A percentile compares a stretch with the other conserved stretches of the same genome.
Evolutionary conservation across 192 early-diverging fungal genomes (phyloP).

Genomic region (Backusella mclennaniae): DNA sequence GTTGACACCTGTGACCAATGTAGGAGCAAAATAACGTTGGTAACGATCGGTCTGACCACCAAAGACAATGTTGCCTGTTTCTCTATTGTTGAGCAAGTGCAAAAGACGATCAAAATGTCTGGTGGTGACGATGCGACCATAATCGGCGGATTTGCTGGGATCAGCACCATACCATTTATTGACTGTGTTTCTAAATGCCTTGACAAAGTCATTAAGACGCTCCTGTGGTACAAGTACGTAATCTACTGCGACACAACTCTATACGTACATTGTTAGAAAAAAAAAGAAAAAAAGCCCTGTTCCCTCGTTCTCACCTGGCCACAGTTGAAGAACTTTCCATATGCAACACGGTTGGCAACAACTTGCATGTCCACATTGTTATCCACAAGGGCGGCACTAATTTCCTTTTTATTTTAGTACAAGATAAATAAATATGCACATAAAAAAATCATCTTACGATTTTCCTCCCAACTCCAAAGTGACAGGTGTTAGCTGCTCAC

Average conservation of each 20-base stretch:
- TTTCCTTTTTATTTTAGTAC: not conserved
- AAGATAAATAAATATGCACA: not conserved
- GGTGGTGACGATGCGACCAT: conserved; percentile 60
- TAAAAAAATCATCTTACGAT: conserved; percentile 34
- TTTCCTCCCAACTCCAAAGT: conserved; percentile 96
- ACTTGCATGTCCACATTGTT: conserved; percentile 62
- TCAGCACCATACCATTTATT: conserved; percentile 44
- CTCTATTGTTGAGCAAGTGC: conserved; percentile 43
- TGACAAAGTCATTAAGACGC: conserved; percentile 47
- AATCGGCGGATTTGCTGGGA: conserved; percentile 42
- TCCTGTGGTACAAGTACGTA: conserved; percentile 61
- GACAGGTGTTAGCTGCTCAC: conserved; percentile 83
- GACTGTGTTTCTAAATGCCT: conserved; percentile 38
- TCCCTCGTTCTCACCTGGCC: conserved; percentile 65
- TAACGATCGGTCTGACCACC: conserved; percentile 61
- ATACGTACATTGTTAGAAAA: not conserved
- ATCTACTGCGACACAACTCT: conserved; percentile 81
- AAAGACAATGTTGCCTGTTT: conserved; percentile 50
- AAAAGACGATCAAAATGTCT: conserved; percentile 64
- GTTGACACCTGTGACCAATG: conserved; percentile 70
- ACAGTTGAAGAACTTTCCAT: conserved; percentile 81
- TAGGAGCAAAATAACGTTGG: conserved; percentile 79
- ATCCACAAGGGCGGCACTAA: conserved; percentile 62
- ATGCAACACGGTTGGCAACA: conserved; percentile 72
- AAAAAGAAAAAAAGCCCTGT: not conserved